Evolutionary conservation across 768 basidiomycete genomes (phyloP), one percentile per base, ranked within the genome.

Genomic region (Collybia mongolica): DNA sequence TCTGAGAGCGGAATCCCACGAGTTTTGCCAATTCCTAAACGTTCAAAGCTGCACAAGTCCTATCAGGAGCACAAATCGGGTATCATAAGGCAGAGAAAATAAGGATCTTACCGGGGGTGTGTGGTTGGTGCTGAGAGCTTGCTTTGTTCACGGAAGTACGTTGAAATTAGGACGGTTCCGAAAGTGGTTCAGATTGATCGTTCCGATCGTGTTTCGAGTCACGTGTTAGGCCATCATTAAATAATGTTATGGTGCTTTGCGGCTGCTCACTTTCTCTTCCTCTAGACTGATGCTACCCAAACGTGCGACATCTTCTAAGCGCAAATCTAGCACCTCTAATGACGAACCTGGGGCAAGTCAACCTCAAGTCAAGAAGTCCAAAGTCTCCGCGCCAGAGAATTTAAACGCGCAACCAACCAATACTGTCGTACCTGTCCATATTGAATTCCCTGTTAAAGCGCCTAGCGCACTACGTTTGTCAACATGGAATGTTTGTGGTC

Each of bases 401-500:
- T 54, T 61, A 39, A 82, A 77, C 49, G 70, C 72, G 0, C 86
- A 89, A 59, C 87, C 87, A 29, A 90, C 79, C 44, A 92, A 92
- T 65, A 89, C 83, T 61, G 77, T 78, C 5, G 58, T 91, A 3
- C 90, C 90, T n/a, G 74, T 70, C 18, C 66, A 72, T 29, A 84
- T 91, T 42, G 51, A 60, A 6, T 84, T 90, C 58, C 79, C 83
- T 20, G 70, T 74, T 5, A 79, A 77, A 43, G 57, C 47, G 23
- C 60, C 67, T 17, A 76, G 77, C 5, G 74, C 80, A 5, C 53
- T 81, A 32, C 74, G 84, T 14, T 70, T 94, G 23, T 79, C 79
- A 14, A 65, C 86, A 4, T 93, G 89, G 89, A 93, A 93, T 62
- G 79, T 94, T 5, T 89, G 85, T 54, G 86, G 93, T 3, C 69